Percentiles rank a stretch among this genome's conserved stretches.
Evolutionary conservation across 1,284 basidiomycete species (phyloP).

Genomic region (Leccinum griseonigrum): DNA sequence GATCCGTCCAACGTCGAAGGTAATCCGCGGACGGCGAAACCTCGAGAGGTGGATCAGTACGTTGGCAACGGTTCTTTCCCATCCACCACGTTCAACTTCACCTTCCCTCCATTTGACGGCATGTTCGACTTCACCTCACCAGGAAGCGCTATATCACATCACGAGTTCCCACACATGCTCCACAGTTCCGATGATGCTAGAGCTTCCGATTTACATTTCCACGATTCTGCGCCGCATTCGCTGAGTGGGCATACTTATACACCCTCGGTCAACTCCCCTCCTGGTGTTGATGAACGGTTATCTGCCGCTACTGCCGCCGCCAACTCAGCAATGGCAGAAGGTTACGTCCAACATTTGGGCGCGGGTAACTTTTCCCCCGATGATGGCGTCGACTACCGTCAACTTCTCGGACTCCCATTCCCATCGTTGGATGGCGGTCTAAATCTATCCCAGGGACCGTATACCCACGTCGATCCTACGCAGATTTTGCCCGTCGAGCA

Average conservation of each 20-base stretch:
- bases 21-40: conserved; percentile 25
- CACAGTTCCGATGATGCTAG: conserved; percentile 28
- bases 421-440: conserved; percentile 44
- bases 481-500: conserved; percentile 69
- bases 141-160: conserved; percentile 28
- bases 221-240: conserved; percentile 36
- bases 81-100: conserved; percentile 75
- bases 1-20: conserved; percentile 64
- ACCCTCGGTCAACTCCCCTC: conserved; percentile 38
- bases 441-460: conserved; percentile 47
- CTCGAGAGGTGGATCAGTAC: conserved; percentile 36
- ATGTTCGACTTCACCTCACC: conserved; percentile 52
- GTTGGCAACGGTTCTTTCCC: conserved; percentile 60
- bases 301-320: conserved; percentile 64
- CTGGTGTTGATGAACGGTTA: conserved; percentile 45
- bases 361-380: conserved; percentile 52
- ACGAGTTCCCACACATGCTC: conserved; percentile 36
- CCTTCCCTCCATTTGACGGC: conserved; percentile 65
- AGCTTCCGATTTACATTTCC: conserved; percentile 33
- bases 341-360: conserved; percentile 57
- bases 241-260: conserved; percentile 39
- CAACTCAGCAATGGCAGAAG: conserved; percentile 63
- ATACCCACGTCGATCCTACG: conserved; percentile 85
- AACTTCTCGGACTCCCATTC: conserved; percentile 64
- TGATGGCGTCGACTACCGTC: conserved; percentile 58